Evolutionary conservation across 352 stramenopile species (phyloP).

Genomic region (Globisporangium barbulae): DNA sequence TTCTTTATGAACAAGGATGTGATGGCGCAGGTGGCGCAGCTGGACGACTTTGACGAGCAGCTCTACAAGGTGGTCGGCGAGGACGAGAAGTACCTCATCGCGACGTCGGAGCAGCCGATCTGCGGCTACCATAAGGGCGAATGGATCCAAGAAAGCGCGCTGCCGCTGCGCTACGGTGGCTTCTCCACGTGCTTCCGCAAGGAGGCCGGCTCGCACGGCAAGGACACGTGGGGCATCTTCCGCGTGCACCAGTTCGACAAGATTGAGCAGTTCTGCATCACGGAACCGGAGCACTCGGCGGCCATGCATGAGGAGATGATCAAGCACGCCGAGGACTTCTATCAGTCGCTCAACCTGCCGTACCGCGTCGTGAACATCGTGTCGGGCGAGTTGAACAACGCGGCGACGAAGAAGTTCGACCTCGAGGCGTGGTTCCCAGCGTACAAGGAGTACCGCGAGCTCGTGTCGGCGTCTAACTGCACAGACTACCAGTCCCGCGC

Average conservation of each 20-base stretch:
- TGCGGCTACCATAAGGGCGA: slow-evolving; percentile 98
- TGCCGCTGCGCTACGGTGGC: slow-evolving; percentile 89
- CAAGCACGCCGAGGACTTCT: slow-evolving; percentile 95
- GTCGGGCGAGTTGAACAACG: slow-evolving; percentile 97
- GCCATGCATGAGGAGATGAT: slow-evolving; percentile 94
- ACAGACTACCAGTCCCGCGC: slow-evolving; percentile 97
- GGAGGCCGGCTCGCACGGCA: slow-evolving; percentile 97
- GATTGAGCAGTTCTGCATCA: slow-evolving; percentile 99
- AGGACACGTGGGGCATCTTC: slow-evolving; percentile 99
- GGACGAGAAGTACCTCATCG: slow-evolving; percentile 99
- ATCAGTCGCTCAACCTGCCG: slow-evolving; percentile 96
- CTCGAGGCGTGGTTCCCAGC: slow-evolving; percentile 99
- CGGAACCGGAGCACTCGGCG: slow-evolving; percentile 90
- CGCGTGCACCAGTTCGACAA: slow-evolving; percentile 99
- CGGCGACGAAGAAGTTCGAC: slow-evolving; percentile 99
- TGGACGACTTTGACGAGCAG: slow-evolving; percentile 99
- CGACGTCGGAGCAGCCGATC: slow-evolving; percentile 99
- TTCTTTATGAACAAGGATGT: slow-evolving; percentile 99
- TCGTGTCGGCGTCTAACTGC: slow-evolving; percentile 99
- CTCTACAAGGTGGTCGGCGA: slow-evolving; percentile 98
- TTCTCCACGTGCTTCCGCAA: slow-evolving; percentile 99
- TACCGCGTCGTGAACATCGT: slow-evolving; percentile 99
- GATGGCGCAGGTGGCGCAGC: slow-evolving; percentile 97
- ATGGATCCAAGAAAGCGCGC: slow-evolving; percentile 82
- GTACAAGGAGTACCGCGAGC: slow-evolving; percentile 97